Base-by-base conservation (phyloP, 2,329 filamentous ascomycete genomes). In the Epichloe bromicola region DNA sequence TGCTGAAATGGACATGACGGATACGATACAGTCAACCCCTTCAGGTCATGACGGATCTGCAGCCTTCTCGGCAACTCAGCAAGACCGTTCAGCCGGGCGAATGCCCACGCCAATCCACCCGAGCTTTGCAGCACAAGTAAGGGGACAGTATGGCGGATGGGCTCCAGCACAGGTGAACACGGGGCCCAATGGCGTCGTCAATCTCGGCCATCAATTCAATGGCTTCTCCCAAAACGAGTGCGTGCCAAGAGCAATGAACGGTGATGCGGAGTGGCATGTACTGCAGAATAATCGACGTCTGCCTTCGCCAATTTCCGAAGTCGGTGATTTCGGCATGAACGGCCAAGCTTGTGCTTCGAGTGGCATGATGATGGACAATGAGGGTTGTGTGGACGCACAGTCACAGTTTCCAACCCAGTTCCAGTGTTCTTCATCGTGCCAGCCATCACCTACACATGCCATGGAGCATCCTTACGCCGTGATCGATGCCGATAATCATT, bases 71-170 rank as follows among this genome's bases (percentile, higher is more conserved):
- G 41, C 36, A 34, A 36, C 40, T 43, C 34, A 44, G 20, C 44
- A 53, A 11, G 37, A 51, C 26, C 37, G 38, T 17, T 26, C 66
- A 44, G 67, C 67, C 19, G 70, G 71, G 52, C 75, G 77, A 46
- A 73, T 80, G 63, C 77, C 78, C 2, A 80, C 78, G 2, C 78
- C 78, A 2, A 79, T 80, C n/a, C 73, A 80, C 56, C 74, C 74
- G 53, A 76, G 66, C 48, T 81, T 81, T 58, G 73, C 75, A 1
- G 70, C 72, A 2, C 76, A 80, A 58, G 67, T 78, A 23, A 70
- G 74, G 51, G 75, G 75, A n/a, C 73, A 72, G 56, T 72, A 70
- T 56, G 72, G 74, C 68, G 68, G 68, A 57, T 63, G 64, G 61
- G 58, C 63, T 47, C 57, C 56, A 57, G 67, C 47, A 52, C 68